A percentile compares a stretch with the other conserved stretches of the same genome.
phyloP scores from a whole-genome alignment of 2,329 filamentous ascomycete species.

The Colletotrichum higginsianum region DNA sequence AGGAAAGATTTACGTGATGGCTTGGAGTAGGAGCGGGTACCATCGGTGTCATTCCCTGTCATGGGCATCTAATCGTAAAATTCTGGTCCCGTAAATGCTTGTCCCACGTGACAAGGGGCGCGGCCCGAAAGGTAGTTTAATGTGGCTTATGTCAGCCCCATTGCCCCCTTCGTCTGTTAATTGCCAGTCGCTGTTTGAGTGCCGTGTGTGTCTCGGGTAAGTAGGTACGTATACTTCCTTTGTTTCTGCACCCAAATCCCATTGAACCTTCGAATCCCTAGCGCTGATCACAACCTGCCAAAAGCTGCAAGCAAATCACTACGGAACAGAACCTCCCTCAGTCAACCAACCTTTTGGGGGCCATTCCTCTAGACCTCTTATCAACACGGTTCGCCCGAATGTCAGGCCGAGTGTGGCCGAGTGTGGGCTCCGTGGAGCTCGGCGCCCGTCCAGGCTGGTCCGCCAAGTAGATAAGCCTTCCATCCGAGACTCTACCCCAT shows the following conservation, averaged over 20 bases:
- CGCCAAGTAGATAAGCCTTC: slow-evolving; percentile 42
- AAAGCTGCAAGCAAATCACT: too few relatives aligned
- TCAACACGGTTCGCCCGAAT: slow-evolving; percentile 32
- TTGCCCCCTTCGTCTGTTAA: not conserved
- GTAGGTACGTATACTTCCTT: not conserved
- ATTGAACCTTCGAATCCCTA: too few relatives aligned
- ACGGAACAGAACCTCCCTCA: too few relatives aligned
- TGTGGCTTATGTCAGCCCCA: not conserved
- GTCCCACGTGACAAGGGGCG: slow-evolving; percentile 30
- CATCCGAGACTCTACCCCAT: slow-evolving; percentile 34
- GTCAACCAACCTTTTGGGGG: not conserved
- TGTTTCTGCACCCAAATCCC: too few relatives aligned
- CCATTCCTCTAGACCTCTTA: slow-evolving; percentile 20
- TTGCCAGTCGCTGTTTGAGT: too few relatives aligned
- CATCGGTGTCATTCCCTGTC: slow-evolving; percentile 20
- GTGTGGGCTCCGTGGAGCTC: slow-evolving; percentile 33
- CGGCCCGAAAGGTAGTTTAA: too few relatives aligned
- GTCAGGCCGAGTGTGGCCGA: slow-evolving; percentile 19
- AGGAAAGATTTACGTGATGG: slow-evolving; percentile 39
- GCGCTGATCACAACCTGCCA: too few relatives aligned
- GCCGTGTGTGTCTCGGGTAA: not conserved
- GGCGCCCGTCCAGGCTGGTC: slow-evolving; percentile 17
- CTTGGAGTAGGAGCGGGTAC: slow-evolving; percentile 23
- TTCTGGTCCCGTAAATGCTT: not conserved
- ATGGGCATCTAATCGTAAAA: not conserved